These are phyloP conservation scores for Collybiopsis luxurians DNA, from an alignment of 768 basidiomycete species.

Conservation along the genomic window DNA sequence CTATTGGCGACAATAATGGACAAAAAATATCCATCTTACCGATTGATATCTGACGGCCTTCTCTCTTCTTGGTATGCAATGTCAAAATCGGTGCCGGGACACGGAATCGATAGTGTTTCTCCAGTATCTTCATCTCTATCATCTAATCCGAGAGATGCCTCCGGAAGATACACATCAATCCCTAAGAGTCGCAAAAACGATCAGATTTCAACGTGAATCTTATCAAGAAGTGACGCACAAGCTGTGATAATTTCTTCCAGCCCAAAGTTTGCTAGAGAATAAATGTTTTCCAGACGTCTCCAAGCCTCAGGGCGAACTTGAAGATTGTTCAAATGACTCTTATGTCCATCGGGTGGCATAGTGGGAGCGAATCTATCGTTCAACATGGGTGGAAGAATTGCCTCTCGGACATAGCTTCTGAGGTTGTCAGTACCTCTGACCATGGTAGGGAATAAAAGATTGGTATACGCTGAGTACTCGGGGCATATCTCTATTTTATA, in stretches of 20 bases:
- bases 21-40: too few relatives aligned
- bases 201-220: conserved; percentile 9
- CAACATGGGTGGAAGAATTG: conserved; percentile 42
- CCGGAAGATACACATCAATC: conserved; percentile 35
- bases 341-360: conserved; percentile 37
- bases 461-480: background rate
- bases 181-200: conserved; percentile 24
- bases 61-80: conserved; percentile 30
- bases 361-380: conserved; percentile 25
- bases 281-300: conserved; percentile 51
- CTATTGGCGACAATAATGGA: too few relatives aligned
- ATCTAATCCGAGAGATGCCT: conserved; percentile 27
- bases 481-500: background rate
- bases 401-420: conserved; percentile 43
- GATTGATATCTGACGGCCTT: conserved; percentile 38
- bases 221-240: conserved; percentile 30
- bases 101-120: conserved; percentile 42
- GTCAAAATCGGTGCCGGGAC: conserved; percentile 28
- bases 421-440: conserved; percentile 40
- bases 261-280: conserved; percentile 23
- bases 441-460: background rate
- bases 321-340: conserved; percentile 44
- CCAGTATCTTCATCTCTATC: conserved; percentile 38
- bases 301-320: conserved; percentile 44
- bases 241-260: conserved; percentile 30